Base-by-base conservation (phyloP, 2,329 filamentous ascomycete genomes). In the Colletotrichum spinosum region DNA sequence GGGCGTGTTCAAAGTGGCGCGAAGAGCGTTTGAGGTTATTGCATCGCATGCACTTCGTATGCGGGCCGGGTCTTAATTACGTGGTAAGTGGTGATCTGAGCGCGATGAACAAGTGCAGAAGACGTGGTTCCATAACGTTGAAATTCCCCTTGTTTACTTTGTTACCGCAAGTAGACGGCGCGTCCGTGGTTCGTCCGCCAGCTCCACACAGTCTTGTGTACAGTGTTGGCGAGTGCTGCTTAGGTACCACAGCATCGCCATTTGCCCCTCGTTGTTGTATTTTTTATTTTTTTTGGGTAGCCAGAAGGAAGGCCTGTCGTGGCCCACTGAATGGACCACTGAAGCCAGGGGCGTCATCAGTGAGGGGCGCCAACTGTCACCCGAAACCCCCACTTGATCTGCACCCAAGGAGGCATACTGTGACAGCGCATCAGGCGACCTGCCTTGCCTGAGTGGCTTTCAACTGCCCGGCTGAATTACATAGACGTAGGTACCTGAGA, bases 71-170 rank as follows among this genome's bases (percentile, higher is more conserved):
- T 63, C 62, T 55, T 38, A 49, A 63, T 46, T 63, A 42, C 42
- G 56, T 60, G 39, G 48, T 37, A 42, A 37, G 41, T 57, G 52
- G 58, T 39, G 63, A 66, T 66, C 63, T 50, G 58, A 66, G 58
- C 63, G 58, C 63, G 35, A 53, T 59, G 63, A 62, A 66, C 63
- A 25, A 25, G 25, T 25, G 25, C 25, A 25, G 25, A 4, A 56
- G 63, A 57, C 49, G 41, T 42, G 41, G 48, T 56, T 63, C 42
- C 60, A 44, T 35, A n/a, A 33, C 52, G 33, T 38, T 45, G 25
- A 4, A 25, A 25, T 25, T 5, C 25, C 25, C 54, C 25, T 67
- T 73, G 72, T 72, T 72, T 72, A 72, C 70, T 70, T 70, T 37
- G 38, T 69, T 68, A 54, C 72, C 69, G n/a, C 50, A 73, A 66